Percentiles rank a stretch among this genome's conserved stretches.
phyloP scores from a whole-genome alignment of 306 rosid genomes.

The Cicer pinnatifidum region DNA sequence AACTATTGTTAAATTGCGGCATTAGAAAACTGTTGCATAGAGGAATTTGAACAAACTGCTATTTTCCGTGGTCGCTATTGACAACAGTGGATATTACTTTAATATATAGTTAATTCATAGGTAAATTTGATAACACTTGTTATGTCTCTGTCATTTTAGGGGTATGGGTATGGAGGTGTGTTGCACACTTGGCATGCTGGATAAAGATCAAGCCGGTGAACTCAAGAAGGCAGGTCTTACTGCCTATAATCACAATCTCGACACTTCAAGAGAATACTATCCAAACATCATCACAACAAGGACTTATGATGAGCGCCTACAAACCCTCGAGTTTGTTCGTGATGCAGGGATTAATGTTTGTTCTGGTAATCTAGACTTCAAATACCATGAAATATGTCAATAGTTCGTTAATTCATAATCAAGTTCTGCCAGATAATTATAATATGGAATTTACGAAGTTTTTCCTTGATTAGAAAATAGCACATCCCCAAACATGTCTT shows the following conservation, averaged over 20 bases:
- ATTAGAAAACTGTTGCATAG: no score
- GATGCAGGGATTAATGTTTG: conserved; percentile 98
- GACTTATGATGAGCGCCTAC: conserved; percentile 85
- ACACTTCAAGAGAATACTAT: conserved; percentile 95
- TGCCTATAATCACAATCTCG: conserved; percentile 96
- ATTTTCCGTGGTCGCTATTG: no score
- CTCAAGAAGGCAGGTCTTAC: conserved; percentile 96
- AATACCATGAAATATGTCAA: conserved; percentile 16
- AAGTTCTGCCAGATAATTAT: conserved; percentile 20
- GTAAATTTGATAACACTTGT: conserved; percentile 21
- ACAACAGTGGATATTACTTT: no score
- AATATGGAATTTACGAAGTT: background rate
- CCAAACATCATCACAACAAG: conserved; percentile 94
- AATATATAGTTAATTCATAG: background rate
- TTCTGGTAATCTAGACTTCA: conserved; percentile 58
- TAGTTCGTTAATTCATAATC: background rate
- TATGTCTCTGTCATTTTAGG: conserved; percentile 53
- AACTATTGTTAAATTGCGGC: no score
- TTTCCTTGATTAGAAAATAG: conserved; percentile 23
- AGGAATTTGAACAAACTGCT: no score
- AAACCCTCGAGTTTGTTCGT: conserved; percentile 87
- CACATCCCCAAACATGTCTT: background rate
- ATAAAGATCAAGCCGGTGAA: conserved; percentile 85
- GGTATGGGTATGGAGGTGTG: conserved; percentile 97
- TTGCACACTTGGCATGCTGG: conserved; percentile 98